These are phyloP conservation scores for Cercophora sp. DNA, from an alignment of 495 filamentous ascomycete genomes.

Conservation along the genomic window DNA sequence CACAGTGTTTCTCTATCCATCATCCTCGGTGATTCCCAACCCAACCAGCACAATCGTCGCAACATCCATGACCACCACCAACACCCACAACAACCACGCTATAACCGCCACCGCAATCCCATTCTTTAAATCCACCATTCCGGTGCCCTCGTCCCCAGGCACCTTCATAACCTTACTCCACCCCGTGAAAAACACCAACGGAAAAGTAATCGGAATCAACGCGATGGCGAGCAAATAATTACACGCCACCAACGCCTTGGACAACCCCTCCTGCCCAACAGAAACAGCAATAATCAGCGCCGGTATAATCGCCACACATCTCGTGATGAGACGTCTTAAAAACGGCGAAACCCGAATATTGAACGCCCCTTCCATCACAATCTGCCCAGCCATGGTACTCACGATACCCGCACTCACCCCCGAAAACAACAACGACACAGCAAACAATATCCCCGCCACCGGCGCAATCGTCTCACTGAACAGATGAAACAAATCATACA, in stretches of 20 bases:
- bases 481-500: conserved; percentile 81
- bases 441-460: conserved; percentile 60
- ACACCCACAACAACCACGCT: conserved; percentile 59
- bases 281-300: conserved; percentile 73
- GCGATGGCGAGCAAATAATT: conserved; percentile 80
- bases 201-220: conserved; percentile 75
- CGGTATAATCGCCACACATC: conserved; percentile 67
- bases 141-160: conserved; percentile 19
- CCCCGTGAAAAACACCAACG: conserved; percentile 84
- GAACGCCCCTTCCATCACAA: conserved; percentile 55
- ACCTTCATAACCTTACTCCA: conserved; percentile 79
- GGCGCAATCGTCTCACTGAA: conserved; percentile 61
- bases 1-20: too few species aligned
- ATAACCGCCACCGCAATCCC: conserved; percentile 51
- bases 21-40: too few species aligned
- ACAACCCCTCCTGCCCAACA: conserved; percentile 57
- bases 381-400: conserved; percentile 57
- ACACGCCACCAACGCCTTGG: conserved; percentile 67
- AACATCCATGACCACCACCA: conserved; percentile 70
- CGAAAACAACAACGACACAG: conserved; percentile 51
- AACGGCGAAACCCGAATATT: conserved; percentile 56
- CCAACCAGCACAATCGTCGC: conserved; percentile 66
- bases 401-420: conserved; percentile 54
- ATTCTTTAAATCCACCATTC: conserved; percentile 56
- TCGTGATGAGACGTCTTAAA: conserved; percentile 47